Evolutionary conservation across 345 rosid species (phyloP).

Genomic region (Orychophragmus violaceus): DNA sequence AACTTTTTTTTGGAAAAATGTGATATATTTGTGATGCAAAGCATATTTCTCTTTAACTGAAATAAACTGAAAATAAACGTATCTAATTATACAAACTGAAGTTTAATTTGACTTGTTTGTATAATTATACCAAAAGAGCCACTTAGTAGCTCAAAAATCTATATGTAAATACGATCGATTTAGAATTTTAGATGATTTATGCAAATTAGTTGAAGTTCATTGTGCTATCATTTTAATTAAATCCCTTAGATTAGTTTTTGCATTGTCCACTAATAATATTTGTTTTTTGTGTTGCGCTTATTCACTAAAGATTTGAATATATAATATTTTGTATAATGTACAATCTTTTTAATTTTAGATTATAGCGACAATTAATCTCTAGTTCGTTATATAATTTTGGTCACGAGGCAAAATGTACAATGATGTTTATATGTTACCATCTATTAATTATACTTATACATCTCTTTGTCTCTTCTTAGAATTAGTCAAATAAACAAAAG

Average conservation of each 20-base stretch:
- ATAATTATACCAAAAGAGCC: not conserved
- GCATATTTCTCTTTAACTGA: not conserved
- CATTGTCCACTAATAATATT: too few relatives aligned
- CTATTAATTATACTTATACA: not conserved
- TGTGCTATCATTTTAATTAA: too few relatives aligned
- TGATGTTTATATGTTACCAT: conserved; percentile 8
- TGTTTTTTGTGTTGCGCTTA: too few relatives aligned
- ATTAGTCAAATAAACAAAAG: too few relatives aligned
- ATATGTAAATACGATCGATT: not conserved
- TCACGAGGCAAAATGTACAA: conserved; percentile 4
- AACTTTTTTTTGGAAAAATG: not conserved
- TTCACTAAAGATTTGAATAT: not conserved
- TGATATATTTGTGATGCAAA: not conserved
- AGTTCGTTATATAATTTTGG: not conserved
- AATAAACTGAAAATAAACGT: conserved; percentile 5
- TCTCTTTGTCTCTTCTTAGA: conserved; percentile 12
- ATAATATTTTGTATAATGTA: not conserved
- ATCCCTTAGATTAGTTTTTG: too few relatives aligned
- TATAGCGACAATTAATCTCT: not conserved
- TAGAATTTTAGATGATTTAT: too few relatives aligned
- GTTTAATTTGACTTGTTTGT: not conserved
- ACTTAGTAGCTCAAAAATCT: not conserved
- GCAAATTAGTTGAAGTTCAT: too few relatives aligned
- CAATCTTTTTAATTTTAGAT: not conserved
- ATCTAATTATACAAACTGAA: not conserved